Base-by-base conservation (phyloP, 306 rosid species). In the Cyclanthera cordifolia region DNA sequence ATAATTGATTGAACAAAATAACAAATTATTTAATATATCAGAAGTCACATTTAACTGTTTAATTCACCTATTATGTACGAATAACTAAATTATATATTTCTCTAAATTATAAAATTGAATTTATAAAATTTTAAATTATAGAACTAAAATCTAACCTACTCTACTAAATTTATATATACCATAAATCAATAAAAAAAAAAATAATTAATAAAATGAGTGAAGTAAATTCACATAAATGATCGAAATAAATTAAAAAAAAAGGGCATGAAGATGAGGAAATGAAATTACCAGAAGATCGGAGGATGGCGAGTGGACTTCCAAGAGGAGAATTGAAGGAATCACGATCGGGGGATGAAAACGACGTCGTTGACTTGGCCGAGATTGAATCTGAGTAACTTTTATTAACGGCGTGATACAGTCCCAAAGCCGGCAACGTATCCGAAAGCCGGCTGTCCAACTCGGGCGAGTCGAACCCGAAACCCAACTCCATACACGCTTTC, bases 401-500 rank as follows among this genome's bases (percentile, higher is more conserved):
- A 11, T 83, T 78, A 16, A 86, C 81, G 1, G 89, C 86, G n/a
- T 75, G 82, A 74, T 79, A 91, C 6, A 85, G 34, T 54, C 73
- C 84, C 75, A 88, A 67, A 14, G 95, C 94, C 0, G 95, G 96
- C 20, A 91, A 75, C 0, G 94, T 82, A 4, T 75, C 8, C 4
- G 82, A 74, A 0, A 91, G 76, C 7, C 85, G 85, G 17, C 73
- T 81, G 77, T 88, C 87, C 1, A 75, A 21, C 20, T 84, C 83
- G 1, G 82, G 80, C 16, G 95, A 85, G 46, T 86, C 88, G 70
- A 88, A 86, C 61, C 89, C 76, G 51, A 82, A 82, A 4, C 97
- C 97, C 34, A 91, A 86, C 49, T 88, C 97, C 19, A 91, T 37
- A 76, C 97, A 91, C 3, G 88, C 97, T 24, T 88, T 91, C 30